Percentiles rank a stretch among this genome's conserved stretches.
These are phyloP conservation scores for Curvularia verruculosa DNA, from an alignment of 2,329 filamentous ascomycete genomes.

Conservation along the genomic window DNA sequence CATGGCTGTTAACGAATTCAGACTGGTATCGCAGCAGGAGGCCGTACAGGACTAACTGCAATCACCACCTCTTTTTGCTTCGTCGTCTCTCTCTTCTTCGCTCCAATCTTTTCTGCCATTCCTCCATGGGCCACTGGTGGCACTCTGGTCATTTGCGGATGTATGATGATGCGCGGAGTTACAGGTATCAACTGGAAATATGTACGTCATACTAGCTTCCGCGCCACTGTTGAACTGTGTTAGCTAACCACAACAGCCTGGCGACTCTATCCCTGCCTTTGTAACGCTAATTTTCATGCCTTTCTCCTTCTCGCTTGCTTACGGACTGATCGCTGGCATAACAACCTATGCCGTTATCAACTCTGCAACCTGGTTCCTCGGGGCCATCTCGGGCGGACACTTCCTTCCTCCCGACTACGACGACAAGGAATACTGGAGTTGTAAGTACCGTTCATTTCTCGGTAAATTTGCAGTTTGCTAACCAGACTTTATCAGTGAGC, in stretches of 20 bases:
- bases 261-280: constrained; percentile 84
- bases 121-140: constrained; percentile 89
- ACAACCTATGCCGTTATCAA: constrained; percentile 79
- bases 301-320: constrained; percentile 86
- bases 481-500: constrained; percentile 17
- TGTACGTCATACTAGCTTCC: constrained; percentile 8
- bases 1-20: neutral
- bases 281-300: constrained; percentile 85
- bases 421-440: constrained; percentile 39
- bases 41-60: constrained; percentile 79
- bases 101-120: constrained; percentile 87
- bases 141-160: constrained; percentile 83
- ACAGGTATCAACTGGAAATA: constrained; percentile 86
- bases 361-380: constrained; percentile 61
- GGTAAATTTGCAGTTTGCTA: constrained; percentile 3
- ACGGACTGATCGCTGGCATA: constrained; percentile 83
- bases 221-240: too few species aligned
- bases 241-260: constrained; percentile 52
- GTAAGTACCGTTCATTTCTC: constrained; percentile 19
- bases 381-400: constrained; percentile 21
- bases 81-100: constrained; percentile 80
- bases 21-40: constrained; percentile 83
- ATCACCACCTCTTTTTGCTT: constrained; percentile 81
- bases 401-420: constrained; percentile 36
- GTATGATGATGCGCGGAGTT: constrained; percentile 80